A percentile compares a stretch with the other conserved stretches of the same genome.
These are phyloP conservation scores for Wallacemonas collosoma DNA, from an alignment of 208 protist species.

Conservation along the genomic window DNA sequence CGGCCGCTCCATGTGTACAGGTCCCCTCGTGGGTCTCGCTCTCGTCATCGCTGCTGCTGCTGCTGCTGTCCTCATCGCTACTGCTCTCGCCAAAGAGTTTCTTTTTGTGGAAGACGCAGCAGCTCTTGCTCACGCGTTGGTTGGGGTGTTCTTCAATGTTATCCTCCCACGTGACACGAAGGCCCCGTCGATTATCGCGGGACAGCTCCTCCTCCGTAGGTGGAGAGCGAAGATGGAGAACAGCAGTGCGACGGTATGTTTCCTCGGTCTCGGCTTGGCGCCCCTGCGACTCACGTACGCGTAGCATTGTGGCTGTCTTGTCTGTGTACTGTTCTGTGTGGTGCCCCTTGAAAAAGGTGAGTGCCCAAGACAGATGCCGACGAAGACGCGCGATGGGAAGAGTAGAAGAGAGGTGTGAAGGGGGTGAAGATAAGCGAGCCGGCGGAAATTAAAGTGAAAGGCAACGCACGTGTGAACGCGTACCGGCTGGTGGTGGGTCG, in stretches of 20 bases:
- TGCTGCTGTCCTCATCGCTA: slow-evolving; percentile 55
- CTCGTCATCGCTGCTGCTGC: slow-evolving; percentile 21
- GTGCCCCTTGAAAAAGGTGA: neutral
- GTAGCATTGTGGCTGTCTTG: neutral
- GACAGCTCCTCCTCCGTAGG: slow-evolving; percentile 15
- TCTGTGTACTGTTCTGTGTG: no score
- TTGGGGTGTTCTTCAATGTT: slow-evolving; percentile 51
- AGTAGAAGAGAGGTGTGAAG: neutral
- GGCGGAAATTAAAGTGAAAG: neutral
- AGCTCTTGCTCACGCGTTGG: slow-evolving; percentile 86
- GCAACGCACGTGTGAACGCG: no score
- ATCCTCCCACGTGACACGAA: slow-evolving; percentile 66
- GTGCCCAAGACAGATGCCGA: neutral
- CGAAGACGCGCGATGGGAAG: neutral
- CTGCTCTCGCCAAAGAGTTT: slow-evolving; percentile 87
- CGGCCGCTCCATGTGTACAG: neutral
- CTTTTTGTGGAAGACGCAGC: slow-evolving; percentile 90
- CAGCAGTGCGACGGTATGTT: slow-evolving; percentile 23
- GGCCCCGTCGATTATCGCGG: slow-evolving; percentile 1
- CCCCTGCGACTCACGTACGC: neutral
- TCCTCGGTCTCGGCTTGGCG: slow-evolving; percentile 7
- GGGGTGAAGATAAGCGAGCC: neutral
- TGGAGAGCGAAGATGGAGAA: slow-evolving; percentile 31
- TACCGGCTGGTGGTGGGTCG: no score
- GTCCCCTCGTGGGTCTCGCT: slow-evolving; percentile 5